Base-by-base conservation (phyloP, 1,284 basidiomycete species). In the Afroboletus lepidellus region DNA sequence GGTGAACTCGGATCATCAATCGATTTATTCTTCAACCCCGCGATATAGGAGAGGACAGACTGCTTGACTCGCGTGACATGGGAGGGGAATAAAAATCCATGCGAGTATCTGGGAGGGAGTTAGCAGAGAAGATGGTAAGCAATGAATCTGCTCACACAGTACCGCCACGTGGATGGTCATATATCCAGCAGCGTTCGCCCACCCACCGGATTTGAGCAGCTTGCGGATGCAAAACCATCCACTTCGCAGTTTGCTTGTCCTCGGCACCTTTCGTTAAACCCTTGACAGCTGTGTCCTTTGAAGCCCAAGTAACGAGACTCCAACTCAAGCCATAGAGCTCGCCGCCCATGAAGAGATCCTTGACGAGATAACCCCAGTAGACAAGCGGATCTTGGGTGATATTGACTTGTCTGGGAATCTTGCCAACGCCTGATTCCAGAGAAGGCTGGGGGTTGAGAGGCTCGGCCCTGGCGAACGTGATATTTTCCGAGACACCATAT, bases 81-180 rank as follows among this genome's bases (percentile, higher is more conserved):
- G 21, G 94, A 92, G 0, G 96, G 96, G 74, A 95, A 99, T n/a
- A 98, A 73, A 75, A 93, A 99, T 1, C 96, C 96, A 72, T 98
- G 96, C 5, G 93, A 86, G 69, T 98, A 98, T 54, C 85, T 92
- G 25, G 16, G 46, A 64, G 34, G 32, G 6, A 8, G 44, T 59
- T 25, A 67, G 53, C 48, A 34, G 44, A 25, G 57, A 45, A 41
- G 46, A 41, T 32, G 42, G 44, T 21, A 24, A 56, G 16, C 48
- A 21, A 44, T 18, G 41, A 30, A 45, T 27, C 34, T 45, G 75
- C 88, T 65, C 76, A 92, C 83, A 94, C 92, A 20, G 95, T 98
- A 43, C 90, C 87, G 3, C 90, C 85, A 48, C 93, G 88, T 0
- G 96, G 96, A 72, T 98, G 95, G 70, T 99, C 96, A 72, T 99